phyloP scores from a whole-genome alignment of 2,329 filamentous ascomycete species.

The Penicillium sp. region DNA sequence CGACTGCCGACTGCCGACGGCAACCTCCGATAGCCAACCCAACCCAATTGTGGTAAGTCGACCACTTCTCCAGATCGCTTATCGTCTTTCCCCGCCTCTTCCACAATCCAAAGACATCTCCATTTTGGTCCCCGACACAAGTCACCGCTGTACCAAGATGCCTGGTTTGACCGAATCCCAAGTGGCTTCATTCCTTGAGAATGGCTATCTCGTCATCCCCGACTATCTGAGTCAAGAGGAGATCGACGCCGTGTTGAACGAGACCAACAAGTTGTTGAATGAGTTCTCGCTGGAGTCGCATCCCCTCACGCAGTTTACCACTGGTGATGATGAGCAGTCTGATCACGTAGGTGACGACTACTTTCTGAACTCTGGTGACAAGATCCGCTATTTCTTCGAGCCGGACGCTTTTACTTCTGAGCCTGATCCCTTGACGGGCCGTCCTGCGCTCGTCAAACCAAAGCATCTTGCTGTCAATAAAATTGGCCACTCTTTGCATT shows the following conservation, averaged over 20 bases:
- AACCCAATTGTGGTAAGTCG: not conserved
- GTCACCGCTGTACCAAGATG: conserved; percentile 10
- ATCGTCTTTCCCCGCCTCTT: conserved; percentile 20
- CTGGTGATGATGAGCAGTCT: conserved; percentile 59
- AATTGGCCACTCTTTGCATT: conserved; percentile 73
- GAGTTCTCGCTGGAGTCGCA: conserved; percentile 74
- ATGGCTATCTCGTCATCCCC: conserved; percentile 87
- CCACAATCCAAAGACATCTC: conserved; percentile 1
- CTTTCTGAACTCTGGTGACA: conserved; percentile 84
- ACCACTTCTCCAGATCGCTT: conserved; percentile 10
- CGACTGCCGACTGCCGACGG: not conserved
- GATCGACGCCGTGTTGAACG: conserved; percentile 61
- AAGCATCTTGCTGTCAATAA: conserved; percentile 86
- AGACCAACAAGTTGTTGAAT: conserved; percentile 68
- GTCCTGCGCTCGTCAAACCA: conserved; percentile 64
- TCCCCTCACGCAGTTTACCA: conserved; percentile 90
- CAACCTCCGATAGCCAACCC: conserved; percentile 9
- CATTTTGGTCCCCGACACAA: not conserved
- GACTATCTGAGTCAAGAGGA: conserved; percentile 63
- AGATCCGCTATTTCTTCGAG: conserved; percentile 95
- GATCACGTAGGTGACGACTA: conserved; percentile 93
- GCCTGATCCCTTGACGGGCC: conserved; percentile 38
- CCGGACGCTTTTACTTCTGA: conserved; percentile 60
- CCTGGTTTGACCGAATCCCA: conserved; percentile 65
- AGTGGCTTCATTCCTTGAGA: conserved; percentile 63